Evolutionary conservation across 345 rosid genomes (phyloP).

Genomic region (Microthlaspi erraticum): DNA sequence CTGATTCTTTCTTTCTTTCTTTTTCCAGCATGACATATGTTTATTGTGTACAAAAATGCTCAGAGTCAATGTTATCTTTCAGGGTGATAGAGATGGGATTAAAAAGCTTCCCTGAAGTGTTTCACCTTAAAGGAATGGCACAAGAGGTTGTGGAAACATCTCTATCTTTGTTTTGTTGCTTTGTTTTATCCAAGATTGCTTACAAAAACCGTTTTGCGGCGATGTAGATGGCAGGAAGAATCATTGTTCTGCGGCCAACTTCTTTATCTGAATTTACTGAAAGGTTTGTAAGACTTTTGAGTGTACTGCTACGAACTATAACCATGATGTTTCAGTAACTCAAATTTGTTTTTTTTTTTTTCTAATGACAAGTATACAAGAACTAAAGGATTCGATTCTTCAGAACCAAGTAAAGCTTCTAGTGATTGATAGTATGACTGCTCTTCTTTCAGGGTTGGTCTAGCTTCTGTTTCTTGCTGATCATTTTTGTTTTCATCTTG

Average conservation of each 20-base stretch:
- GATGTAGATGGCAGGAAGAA: constrained; percentile 87
- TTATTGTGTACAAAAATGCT: background rate
- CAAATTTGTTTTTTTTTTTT: background rate
- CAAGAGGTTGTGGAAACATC: constrained; percentile 57
- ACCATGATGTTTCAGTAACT: no score
- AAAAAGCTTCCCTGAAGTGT: constrained; percentile 75
- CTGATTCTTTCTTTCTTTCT: background rate
- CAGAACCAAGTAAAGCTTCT: constrained; percentile 78
- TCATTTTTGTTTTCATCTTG: background rate
- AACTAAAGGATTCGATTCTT: constrained; percentile 75
- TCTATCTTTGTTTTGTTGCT: background rate
- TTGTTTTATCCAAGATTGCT: constrained; percentile 8
- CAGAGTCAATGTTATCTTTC: constrained; percentile 33
- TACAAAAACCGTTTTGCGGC: constrained; percentile 10
- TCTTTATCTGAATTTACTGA: constrained; percentile 76
- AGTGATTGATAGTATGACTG: constrained; percentile 89
- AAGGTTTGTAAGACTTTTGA: constrained; percentile 53
- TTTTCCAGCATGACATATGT: background rate
- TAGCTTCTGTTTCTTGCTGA: background rate
- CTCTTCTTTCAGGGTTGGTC: constrained; percentile 79
- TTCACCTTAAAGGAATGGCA: constrained; percentile 73
- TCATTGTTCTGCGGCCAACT: constrained; percentile 72
- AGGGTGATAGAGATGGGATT: constrained; percentile 89
- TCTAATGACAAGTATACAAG: constrained; percentile 60
- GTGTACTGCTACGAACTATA: no score